These are phyloP conservation scores for Dissophora globulifera DNA, from an alignment of 192 early-diverging fungal species.

Conservation along the genomic window DNA sequence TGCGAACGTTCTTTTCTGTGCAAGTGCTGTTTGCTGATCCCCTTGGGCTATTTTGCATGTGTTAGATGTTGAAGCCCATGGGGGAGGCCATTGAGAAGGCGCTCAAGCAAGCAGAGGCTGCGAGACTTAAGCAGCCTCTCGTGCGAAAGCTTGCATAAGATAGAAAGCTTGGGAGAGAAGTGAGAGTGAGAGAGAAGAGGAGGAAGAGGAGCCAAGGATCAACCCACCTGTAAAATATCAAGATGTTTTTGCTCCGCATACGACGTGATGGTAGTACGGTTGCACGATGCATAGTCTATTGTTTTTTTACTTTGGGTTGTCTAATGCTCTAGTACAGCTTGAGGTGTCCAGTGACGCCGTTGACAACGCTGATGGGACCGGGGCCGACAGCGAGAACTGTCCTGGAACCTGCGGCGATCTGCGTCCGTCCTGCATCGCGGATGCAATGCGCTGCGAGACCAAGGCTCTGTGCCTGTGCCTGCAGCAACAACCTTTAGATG, in stretches of 20 bases:
- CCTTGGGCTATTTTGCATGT: neutral
- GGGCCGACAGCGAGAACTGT: constrained; percentile 97
- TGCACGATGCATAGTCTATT: too few species aligned
- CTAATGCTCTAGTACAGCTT: constrained; percentile 29
- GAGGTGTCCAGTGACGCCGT: constrained; percentile 42
- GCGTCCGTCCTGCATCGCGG: constrained; percentile 91
- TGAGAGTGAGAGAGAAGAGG: too few species aligned
- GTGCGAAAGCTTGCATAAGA: constrained; percentile 10
- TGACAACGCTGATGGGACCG: constrained; percentile 59
- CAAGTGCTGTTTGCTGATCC: neutral
- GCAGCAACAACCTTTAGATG: constrained; percentile 67
- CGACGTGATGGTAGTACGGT: too few species aligned
- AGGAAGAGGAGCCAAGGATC: too few species aligned
- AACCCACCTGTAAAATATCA: too few species aligned
- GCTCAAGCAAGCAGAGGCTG: constrained; percentile 52
- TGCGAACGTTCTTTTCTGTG: too few species aligned
- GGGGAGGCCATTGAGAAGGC: constrained; percentile 55
- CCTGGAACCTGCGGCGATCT: constrained; percentile 89
- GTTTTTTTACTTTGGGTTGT: neutral
- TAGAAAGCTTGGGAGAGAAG: neutral
- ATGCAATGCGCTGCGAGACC: constrained; percentile 80
- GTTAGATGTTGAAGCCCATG: constrained; percentile 57
- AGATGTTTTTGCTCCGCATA: too few species aligned
- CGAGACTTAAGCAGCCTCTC: constrained; percentile 9
- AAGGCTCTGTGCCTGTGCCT: constrained; percentile 64